These are phyloP conservation scores for Acanthamoeba castellanii DNA, from an alignment of 208 protist genomes.

Conservation along the genomic window DNA sequence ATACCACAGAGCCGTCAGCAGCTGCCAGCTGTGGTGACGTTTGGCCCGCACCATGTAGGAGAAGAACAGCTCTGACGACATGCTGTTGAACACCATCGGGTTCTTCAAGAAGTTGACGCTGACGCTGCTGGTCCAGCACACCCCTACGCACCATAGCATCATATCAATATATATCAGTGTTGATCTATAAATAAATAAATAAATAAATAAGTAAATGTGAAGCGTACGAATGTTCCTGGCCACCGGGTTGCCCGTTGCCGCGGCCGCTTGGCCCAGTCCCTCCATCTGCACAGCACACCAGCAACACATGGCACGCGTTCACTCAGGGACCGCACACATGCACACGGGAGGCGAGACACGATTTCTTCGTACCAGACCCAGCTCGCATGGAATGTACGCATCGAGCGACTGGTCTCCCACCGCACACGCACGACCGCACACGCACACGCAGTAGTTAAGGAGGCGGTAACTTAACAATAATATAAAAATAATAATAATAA, in stretches of 20 bases:
- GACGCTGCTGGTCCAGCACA: constrained; percentile 13
- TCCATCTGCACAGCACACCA: neutral
- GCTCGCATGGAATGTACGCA: neutral
- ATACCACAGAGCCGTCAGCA: neutral
- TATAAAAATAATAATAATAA: neutral
- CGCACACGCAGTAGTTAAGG: neutral
- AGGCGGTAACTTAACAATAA: neutral
- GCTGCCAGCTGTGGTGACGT: neutral
- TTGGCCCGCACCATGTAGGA: neutral
- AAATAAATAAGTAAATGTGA: too few relatives aligned
- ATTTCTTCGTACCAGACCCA: neutral
- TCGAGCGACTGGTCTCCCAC: neutral
- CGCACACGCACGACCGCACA: neutral
- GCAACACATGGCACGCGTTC: too few relatives aligned
- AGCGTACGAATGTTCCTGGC: constrained; percentile 10
- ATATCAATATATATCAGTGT: neutral
- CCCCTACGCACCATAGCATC: neutral
- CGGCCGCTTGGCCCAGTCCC: neutral
- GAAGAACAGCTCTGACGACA: neutral
- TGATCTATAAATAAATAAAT: too few relatives aligned
- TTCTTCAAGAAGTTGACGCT: neutral
- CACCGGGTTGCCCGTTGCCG: neutral
- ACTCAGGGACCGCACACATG: too few relatives aligned
- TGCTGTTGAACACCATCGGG: neutral
- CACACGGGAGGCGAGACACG: neutral